Evolutionary conservation across 345 rosid genomes (phyloP), one percentile per base, ranked within the genome.

Genomic region (Leavenworthia alabamica): DNA sequence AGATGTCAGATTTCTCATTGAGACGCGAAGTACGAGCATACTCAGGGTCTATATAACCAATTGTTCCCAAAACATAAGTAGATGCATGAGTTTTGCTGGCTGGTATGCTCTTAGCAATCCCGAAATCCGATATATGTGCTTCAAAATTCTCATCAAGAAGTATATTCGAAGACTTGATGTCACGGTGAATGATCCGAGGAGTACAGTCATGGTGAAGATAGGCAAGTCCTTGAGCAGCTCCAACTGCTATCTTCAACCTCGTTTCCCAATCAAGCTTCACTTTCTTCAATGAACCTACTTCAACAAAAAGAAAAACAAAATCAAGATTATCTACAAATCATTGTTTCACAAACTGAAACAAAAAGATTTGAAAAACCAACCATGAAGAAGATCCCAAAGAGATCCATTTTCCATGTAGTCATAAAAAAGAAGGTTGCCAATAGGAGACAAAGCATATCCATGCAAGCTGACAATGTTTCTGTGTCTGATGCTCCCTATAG

Each of bases 391-490:
- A 78, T 93, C 97, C 96, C 96, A 93, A 6, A 93, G 77, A 20
- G 99, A 93, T 43, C 99, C 99, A 66, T 85, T 93, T 71, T 77
- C 84, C 99, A 93, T 86, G 74, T 85, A 93, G 62, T 93, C 99
- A 64, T 93, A 93, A 76, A 93, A 93, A 19, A 93, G 94, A 54
- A 93, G 96, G 77, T 87, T 86, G 42, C 99, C 99, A 45, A 5
- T 35, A 3, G 89, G 79, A 29, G 96, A 80, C 41, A 86, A 51
- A 3, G 99, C 87, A 64, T 93, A 89, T 11, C 94, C 99, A 44
- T 93, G 97, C 73, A 93, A 71, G 73, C 91, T 86, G 55, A 93
- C 89, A 3, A 93, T 79, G 60, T 93, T 93, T 64, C 99, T 75
- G 60, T 93, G 99, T 48, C 97, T 79, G 24, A 93, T 93, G 66